phyloP scores from a whole-genome alignment of 2,329 filamentous ascomycete genomes.

The Ceratocystis diversiconidia region DNA sequence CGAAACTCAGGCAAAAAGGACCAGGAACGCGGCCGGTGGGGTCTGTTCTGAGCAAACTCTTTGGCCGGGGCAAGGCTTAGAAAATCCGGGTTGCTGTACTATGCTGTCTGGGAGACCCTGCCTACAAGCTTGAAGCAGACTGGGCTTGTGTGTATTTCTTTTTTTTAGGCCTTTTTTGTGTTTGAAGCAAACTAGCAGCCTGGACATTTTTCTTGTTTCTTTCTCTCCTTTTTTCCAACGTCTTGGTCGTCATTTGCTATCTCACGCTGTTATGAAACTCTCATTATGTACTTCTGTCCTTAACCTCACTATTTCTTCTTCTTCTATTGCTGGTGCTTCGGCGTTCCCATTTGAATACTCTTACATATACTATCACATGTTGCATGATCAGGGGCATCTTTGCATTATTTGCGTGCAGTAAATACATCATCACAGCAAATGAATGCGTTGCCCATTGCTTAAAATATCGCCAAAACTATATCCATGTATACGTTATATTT shows the following conservation, averaged over 20 bases:
- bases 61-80: neutral
- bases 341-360: constrained; percentile 9
- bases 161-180: neutral
- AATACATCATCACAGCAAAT: neutral
- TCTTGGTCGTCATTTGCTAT: neutral
- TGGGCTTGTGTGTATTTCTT: neutral
- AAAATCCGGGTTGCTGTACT: neutral
- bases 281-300: neutral
- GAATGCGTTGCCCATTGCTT: neutral
- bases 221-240: neutral
- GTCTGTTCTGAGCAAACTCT: constrained; percentile 29
- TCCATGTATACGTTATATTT: neutral
- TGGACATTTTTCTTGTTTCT: neutral
- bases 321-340: neutral
- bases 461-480: no score
- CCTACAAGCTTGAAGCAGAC: neutral
- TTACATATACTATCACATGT: neutral
- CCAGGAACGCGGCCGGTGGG: constrained; percentile 36
- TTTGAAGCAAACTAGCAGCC: neutral
- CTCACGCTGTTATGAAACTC: constrained; percentile 10
- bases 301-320: neutral
- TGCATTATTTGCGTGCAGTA: neutral
- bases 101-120: neutral
- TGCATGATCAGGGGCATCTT: neutral
- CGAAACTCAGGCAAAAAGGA: constrained; percentile 20